Conservation (phyloP, 179 eudicot species). For the Camellia oleifera region DNA sequence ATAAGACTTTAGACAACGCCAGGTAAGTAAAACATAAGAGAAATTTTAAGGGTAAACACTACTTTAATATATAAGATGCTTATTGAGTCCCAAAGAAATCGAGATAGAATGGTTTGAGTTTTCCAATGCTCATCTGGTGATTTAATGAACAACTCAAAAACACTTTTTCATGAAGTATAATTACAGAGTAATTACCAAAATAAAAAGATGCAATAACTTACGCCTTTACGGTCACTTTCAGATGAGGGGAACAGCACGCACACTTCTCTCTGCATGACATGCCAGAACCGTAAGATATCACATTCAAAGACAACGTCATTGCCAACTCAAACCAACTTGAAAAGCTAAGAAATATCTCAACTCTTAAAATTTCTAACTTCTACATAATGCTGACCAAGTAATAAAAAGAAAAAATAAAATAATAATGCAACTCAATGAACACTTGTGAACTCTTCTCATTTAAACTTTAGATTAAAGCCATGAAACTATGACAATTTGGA, state of each 20-base stretch:
- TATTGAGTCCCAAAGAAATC: background rate
- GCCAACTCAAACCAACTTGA: slow-evolving; percentile 1
- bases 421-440: background rate
- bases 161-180: background rate
- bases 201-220: slow-evolving; percentile 42
- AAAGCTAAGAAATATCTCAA: background rate
- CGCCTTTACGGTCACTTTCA: slow-evolving; percentile 86
- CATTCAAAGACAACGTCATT: background rate
- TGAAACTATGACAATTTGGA: too few relatives aligned
- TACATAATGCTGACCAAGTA: background rate
- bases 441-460: background rate
- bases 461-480: too few relatives aligned
- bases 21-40: too few relatives aligned
- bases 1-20: too few relatives aligned
- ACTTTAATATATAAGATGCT: too few relatives aligned
- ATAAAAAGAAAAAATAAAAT: background rate
- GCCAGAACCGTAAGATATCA: slow-evolving; percentile 16
- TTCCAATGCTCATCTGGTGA: background rate
- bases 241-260: slow-evolving; percentile 84
- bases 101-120: background rate
- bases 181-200: background rate
- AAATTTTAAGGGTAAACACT: too few relatives aligned
- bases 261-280: slow-evolving; percentile 76
- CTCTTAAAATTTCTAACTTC: background rate
- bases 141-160: background rate